Conservation (phyloP, 257 asterid genomes). For the Nicotiana paniculata region DNA sequence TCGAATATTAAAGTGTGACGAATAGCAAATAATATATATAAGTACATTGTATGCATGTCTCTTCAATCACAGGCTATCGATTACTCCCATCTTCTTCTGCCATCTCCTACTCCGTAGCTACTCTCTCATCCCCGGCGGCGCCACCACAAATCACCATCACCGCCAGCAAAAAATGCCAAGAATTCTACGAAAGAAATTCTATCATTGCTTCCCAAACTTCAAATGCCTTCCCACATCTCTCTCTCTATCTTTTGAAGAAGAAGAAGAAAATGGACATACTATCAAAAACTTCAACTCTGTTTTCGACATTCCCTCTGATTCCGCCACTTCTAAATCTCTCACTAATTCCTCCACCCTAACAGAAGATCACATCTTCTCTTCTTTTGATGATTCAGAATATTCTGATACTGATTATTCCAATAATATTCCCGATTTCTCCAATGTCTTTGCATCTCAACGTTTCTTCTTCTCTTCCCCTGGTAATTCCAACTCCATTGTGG, state of each 20-base stretch:
- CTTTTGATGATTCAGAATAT: conserved; percentile 28
- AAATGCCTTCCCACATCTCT: conserved; percentile 52
- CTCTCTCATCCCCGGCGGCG: not conserved
- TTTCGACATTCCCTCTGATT: conserved; percentile 37
- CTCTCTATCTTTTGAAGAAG: conserved; percentile 23
- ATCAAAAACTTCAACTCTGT: conserved; percentile 49
- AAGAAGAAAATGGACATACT: conserved; percentile 13
- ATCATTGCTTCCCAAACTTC: conserved; percentile 60
- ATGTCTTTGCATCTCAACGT: conserved; percentile 67
- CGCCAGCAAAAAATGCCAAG: conserved; percentile 35
- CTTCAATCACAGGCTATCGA: not conserved
- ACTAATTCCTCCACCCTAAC: conserved; percentile 24
- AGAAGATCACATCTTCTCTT: conserved; percentile 17
- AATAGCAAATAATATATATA: not conserved
- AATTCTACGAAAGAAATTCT: conserved; percentile 46
- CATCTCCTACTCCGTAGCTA: not conserved
- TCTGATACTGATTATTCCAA: conserved; percentile 4
- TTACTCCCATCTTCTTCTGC: not conserved
- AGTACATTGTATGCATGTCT: not conserved
- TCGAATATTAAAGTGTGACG: too few species aligned
- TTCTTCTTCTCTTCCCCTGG: conserved; percentile 87
- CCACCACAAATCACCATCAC: not conserved
- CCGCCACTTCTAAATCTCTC: conserved; percentile 40
- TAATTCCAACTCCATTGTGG: conserved; percentile 59
- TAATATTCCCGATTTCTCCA: conserved; percentile 46